These are phyloP conservation scores for Tilletia caries DNA, from an alignment of 1,284 basidiomycete species.

Conservation along the genomic window DNA sequence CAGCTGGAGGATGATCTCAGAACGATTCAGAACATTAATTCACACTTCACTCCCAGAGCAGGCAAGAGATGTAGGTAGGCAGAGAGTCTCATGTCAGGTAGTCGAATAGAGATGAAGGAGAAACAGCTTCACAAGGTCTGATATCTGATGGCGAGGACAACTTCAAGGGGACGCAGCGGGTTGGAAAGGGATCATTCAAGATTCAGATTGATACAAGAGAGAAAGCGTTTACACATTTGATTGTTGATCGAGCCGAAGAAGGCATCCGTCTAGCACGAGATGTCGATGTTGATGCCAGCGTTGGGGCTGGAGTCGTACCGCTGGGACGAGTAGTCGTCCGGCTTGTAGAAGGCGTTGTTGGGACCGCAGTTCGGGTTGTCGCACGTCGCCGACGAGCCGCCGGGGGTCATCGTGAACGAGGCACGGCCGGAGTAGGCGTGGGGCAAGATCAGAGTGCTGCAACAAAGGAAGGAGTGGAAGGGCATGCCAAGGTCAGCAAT, in stretches of 20 bases:
- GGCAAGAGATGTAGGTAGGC: too few species aligned
- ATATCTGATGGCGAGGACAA: too few species aligned
- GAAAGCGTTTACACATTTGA: not conserved
- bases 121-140: too few species aligned
- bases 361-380: constrained; percentile 22
- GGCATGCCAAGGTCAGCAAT: too few species aligned
- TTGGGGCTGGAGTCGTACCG: constrained; percentile 17
- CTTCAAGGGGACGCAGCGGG: too few species aligned
- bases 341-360: constrained; percentile 22
- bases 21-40: too few species aligned
- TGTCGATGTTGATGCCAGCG: constrained; percentile 4
- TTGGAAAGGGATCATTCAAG: too few species aligned
- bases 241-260: too few species aligned
- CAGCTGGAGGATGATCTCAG: too few species aligned
- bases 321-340: constrained; percentile 18
- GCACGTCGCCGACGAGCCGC: constrained; percentile 18
- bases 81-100: too few species aligned
- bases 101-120: too few species aligned
- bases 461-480: not conserved
- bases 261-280: not conserved
- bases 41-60: too few species aligned
- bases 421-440: constrained; percentile 15
- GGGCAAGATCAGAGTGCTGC: not conserved
- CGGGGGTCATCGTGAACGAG: constrained; percentile 14
- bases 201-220: not conserved